Evolutionary conservation across 257 asterid genomes (phyloP).

Genomic region (Nicotiana tomentosiformis): DNA sequence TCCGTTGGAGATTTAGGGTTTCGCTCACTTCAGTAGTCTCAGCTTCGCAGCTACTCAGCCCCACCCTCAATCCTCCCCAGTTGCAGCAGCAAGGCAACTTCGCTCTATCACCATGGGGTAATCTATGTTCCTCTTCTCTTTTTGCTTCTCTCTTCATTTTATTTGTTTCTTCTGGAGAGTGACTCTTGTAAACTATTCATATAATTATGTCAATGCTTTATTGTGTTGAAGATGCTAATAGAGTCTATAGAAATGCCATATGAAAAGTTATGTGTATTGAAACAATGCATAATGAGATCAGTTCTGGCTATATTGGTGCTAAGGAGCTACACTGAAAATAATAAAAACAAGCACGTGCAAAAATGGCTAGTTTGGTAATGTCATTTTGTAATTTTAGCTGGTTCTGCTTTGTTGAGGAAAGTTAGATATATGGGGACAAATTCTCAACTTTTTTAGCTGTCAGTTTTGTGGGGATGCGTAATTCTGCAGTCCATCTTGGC

Average conservation of each 20-base stretch:
- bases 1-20: not conserved
- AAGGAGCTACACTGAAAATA: too few relatives aligned
- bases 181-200: not conserved
- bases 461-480: not conserved
- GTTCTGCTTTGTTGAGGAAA: not conserved
- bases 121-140: not conserved
- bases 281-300: not conserved
- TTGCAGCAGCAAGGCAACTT: not conserved
- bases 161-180: not conserved
- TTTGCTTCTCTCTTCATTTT: not conserved
- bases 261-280: not conserved
- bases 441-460: not conserved
- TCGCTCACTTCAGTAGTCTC: not conserved
- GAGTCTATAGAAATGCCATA: not conserved
- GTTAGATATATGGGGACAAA: not conserved
- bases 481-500: conserved; percentile 53
- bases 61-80: not conserved
- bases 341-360: not conserved
- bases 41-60: not conserved
- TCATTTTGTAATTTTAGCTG: not conserved
- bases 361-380: not conserved
- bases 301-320: not conserved
- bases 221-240: not conserved
- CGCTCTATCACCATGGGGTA: conserved; percentile 1
- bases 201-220: not conserved